Evolutionary conservation across 164 flowering plant species (phyloP), one percentile per base, ranked within the genome.

Genomic region (Chloranthus sessilifolius): DNA sequence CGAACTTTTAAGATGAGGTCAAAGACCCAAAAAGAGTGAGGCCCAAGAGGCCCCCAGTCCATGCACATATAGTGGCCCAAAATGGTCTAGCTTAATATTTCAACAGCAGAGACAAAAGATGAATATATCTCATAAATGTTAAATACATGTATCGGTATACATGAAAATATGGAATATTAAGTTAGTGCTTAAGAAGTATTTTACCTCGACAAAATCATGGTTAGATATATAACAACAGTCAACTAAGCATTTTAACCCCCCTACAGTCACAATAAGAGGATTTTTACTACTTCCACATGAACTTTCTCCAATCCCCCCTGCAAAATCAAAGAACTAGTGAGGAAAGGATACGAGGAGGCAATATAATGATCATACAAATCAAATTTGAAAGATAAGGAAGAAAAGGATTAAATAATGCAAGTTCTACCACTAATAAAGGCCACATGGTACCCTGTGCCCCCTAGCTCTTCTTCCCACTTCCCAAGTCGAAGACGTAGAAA

Each of bases 161-260:
- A n/a, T 15, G n/a, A 44, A 44, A 25, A 24, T 1, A 8, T 1
- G n/a, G n/a, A n/a, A n/a, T n/a, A n/a, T n/a, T n/a, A n/a, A n/a
- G n/a, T 24, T 3, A 5, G 12, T 10, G 30, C 30, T 3, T 4
- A 4, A 19, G 0, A 4, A 25, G 31, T 20, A 15, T 4, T 11
- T 28, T 65, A 89, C 97, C 98, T 90, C 95, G 17, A 69, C 68
- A 63, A 87, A 87, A 59, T 84, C 91, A 9, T 84, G 83, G 71
- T 87, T 87, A 49, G 98, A 90, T 39, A 90, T 50, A 41, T 72
- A 81, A 26, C 70, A 82, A 41, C 75, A 75, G 51, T 74, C 85
- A 58, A 85, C 76, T 29, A 49, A 53, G 65, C 80, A 78, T 47
- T 65, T 73, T 47, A 77, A 59, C 25, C 89, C 85, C 26, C 81